A percentile compares a stretch with the other conserved stretches of the same genome.
Evolutionary conservation across 192 early-diverging fungal species (phyloP).

Genomic region (Linderina pennispora): DNA sequence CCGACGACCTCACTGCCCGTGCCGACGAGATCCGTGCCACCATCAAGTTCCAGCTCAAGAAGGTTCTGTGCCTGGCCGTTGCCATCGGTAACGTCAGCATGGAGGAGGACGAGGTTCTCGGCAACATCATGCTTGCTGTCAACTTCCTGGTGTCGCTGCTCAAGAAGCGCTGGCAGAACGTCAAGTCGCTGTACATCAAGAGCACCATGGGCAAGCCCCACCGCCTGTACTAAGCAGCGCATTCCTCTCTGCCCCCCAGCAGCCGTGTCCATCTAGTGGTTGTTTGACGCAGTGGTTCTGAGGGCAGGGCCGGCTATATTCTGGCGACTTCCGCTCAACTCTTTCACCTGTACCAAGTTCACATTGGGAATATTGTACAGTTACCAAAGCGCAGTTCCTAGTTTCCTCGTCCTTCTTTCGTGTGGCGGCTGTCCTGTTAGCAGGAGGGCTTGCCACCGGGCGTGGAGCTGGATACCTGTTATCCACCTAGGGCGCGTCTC

Average conservation of each 20-base stretch:
- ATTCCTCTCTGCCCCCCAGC: background rate
- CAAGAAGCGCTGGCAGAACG: constrained; percentile 99
- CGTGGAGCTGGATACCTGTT: constrained; percentile 1
- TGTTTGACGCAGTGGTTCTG: no score
- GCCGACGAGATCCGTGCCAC: constrained; percentile 91
- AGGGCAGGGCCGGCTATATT: no score
- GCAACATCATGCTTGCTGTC: constrained; percentile 96
- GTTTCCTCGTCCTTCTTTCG: background rate
- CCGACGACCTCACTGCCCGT: constrained; percentile 80
- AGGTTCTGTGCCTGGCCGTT: constrained; percentile 96
- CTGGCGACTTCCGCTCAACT: constrained; percentile 25
- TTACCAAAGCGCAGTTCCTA: constrained; percentile 25
- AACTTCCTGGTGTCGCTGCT: constrained; percentile 97
- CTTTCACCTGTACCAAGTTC: no score
- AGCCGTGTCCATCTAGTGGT: background rate
- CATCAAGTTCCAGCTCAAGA: constrained; percentile 99
- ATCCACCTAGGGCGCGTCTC: constrained; percentile 10
- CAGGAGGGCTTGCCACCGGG: background rate
- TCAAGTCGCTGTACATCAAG: constrained; percentile 97
- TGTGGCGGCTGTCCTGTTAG: background rate
- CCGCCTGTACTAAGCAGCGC: constrained; percentile 67
- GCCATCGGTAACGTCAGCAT: constrained; percentile 93
- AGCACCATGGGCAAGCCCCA: constrained; percentile 93
- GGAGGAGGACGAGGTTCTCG: constrained; percentile 91
- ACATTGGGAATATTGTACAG: constrained; percentile 15